phyloP scores from a whole-genome alignment of 495 filamentous ascomycete genomes.

The Aspergillus sclerotiicarbonarius region DNA sequence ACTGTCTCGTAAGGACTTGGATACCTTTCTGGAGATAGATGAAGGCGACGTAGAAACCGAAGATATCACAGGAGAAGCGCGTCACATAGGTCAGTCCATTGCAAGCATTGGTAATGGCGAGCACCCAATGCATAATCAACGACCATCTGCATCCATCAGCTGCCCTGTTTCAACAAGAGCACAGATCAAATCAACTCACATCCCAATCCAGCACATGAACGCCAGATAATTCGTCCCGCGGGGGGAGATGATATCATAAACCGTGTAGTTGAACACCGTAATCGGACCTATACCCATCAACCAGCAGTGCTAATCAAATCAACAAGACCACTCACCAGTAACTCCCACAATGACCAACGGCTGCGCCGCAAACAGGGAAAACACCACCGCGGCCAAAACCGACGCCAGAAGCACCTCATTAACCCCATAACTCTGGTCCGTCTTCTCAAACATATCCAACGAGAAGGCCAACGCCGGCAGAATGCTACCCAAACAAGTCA shows the following conservation, averaged over 20 bases:
- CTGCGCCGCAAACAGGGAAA: conserved; percentile 71
- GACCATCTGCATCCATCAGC: conserved; percentile 57
- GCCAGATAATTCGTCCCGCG: conserved; percentile 70
- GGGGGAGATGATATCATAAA: conserved; percentile 75
- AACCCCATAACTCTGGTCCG: conserved; percentile 73
- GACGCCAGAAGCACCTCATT: conserved; percentile 82
- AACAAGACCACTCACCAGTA: conserved; percentile 54
- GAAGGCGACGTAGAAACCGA: conserved; percentile 84
- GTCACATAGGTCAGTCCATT: conserved; percentile 80
- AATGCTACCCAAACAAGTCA: conserved; percentile 52
- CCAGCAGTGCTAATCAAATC: not conserved
- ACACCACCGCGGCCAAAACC: conserved; percentile 74
- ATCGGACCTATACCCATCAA: conserved; percentile 61
- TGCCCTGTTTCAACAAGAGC: not conserved
- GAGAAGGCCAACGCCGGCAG: conserved; percentile 81
- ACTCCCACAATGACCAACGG: conserved; percentile 87
- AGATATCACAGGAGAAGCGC: conserved; percentile 82
- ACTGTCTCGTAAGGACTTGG: conserved; percentile 69
- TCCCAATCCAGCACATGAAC: conserved; percentile 84
- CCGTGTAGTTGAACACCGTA: conserved; percentile 85
- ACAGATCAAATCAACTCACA: conserved; percentile 43
- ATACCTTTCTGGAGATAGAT: conserved; percentile 86
- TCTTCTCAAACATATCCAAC: conserved; percentile 83
- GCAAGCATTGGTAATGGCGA: conserved; percentile 77
- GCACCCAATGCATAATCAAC: conserved; percentile 73